Evolutionary conservation across 306 rosid genomes (phyloP).

Genomic region (Quercus agrifolia): DNA sequence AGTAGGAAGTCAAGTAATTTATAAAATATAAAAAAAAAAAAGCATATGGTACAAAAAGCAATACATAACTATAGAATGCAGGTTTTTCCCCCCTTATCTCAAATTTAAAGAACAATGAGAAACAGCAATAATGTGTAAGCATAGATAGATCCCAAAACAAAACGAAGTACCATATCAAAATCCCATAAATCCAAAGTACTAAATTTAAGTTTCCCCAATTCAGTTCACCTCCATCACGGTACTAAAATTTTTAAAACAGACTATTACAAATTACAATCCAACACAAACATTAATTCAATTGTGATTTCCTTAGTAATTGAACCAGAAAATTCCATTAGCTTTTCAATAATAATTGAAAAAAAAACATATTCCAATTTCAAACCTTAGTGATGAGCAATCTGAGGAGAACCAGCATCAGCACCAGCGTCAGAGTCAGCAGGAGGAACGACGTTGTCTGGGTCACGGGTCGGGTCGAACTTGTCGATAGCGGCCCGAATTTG

Average conservation of each 20-base stretch:
- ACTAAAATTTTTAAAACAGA: not conserved
- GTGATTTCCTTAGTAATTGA: too few relatives aligned
- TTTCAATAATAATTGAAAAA: too few relatives aligned
- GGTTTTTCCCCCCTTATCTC: not conserved
- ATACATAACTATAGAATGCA: not conserved
- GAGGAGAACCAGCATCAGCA: not conserved
- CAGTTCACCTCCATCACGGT: not conserved
- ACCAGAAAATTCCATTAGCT: not conserved
- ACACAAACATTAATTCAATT: not conserved
- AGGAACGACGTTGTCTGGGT: slow-evolving; percentile 53
- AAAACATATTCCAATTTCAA: too few relatives aligned
- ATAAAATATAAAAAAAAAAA: not conserved
- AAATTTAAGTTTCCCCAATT: not conserved
- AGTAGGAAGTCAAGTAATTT: not conserved
- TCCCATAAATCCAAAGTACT: not conserved
- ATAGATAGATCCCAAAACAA: not conserved
- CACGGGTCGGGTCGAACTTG: slow-evolving; percentile 71
- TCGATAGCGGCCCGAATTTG: slow-evolving; percentile 50
- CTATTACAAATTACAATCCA: too few relatives aligned
- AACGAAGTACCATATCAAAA: not conserved
- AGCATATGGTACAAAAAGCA: not conserved
- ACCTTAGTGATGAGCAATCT: not conserved
- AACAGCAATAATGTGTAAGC: not conserved
- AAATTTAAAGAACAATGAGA: not conserved
- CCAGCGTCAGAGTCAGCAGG: not conserved